phyloP scores from a whole-genome alignment of 2,329 filamentous ascomycete genomes.

The Exserohilum turcica region DNA sequence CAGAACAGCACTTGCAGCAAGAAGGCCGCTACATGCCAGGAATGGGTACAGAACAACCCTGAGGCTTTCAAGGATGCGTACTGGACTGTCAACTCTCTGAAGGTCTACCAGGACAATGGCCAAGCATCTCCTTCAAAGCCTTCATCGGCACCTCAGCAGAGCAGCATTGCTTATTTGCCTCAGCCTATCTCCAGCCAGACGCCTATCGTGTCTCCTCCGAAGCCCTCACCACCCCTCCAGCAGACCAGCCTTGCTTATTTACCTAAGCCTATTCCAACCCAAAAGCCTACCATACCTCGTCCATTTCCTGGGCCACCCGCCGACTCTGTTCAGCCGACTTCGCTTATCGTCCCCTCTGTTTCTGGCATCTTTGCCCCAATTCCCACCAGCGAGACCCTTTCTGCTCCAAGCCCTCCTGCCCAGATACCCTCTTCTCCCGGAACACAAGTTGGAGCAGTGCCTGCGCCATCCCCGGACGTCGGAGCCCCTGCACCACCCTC shows the following conservation, averaged over 20 bases:
- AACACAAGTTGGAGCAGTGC: not conserved
- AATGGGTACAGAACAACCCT: constrained; percentile 74
- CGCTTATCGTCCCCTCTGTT: constrained; percentile 8
- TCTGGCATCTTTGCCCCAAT: constrained; percentile 14
- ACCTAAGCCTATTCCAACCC: constrained; percentile 16
- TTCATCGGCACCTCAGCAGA: constrained; percentile 18
- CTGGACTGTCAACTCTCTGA: constrained; percentile 67
- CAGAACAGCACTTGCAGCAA: constrained; percentile 62
- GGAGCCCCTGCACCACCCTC: constrained; percentile 11
- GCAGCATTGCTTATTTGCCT: constrained; percentile 17
- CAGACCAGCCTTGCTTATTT: constrained; percentile 19
- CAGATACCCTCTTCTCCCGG: constrained; percentile 3
- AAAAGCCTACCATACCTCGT: constrained; percentile 10
- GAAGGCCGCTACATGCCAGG: constrained; percentile 68
- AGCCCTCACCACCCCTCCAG: constrained; percentile 12
- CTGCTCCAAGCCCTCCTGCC: constrained; percentile 2
- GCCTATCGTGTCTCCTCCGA: constrained; percentile 11
- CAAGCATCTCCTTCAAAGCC: constrained; percentile 14
- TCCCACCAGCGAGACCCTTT: constrained; percentile 11
- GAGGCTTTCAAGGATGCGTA: constrained; percentile 72
- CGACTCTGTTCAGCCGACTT: constrained; percentile 5
- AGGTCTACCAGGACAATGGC: constrained; percentile 46
- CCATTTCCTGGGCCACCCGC: not conserved
- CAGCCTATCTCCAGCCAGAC: constrained; percentile 12
- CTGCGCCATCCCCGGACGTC: constrained; percentile 13